phyloP scores from a whole-genome alignment of 352 stramenopile genomes.

The Phytophthora macrochlamydospora region DNA sequence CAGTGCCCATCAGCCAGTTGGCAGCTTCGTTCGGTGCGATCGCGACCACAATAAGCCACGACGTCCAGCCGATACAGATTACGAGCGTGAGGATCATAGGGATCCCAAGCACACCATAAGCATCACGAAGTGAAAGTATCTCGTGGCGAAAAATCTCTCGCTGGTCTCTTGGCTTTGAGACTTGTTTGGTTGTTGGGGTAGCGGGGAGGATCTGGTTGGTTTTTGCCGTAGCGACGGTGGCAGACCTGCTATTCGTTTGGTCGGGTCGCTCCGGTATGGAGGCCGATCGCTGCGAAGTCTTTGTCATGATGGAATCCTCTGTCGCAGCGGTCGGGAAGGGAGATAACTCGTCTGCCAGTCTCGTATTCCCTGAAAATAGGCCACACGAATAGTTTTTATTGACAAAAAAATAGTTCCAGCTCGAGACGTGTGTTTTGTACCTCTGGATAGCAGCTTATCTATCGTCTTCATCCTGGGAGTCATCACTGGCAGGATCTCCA shows the following conservation, averaged over 20 bases:
- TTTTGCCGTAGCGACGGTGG: conserved; percentile 1
- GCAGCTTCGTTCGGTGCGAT: conserved; percentile 23
- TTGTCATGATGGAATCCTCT: too few species aligned
- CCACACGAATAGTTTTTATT: too few species aligned
- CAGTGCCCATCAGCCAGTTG: conserved; percentile 31
- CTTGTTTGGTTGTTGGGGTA: background rate
- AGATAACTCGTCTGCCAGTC: too few species aligned
- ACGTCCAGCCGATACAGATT: conserved; percentile 25
- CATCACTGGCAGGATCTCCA: too few species aligned
- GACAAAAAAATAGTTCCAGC: too few species aligned
- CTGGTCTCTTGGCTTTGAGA: background rate
- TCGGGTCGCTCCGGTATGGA: background rate
- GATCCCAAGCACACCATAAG: conserved; percentile 14
- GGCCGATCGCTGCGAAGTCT: too few species aligned
- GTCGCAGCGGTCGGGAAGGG: background rate
- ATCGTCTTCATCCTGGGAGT: too few species aligned
- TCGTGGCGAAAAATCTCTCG: background rate
- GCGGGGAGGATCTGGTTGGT: conserved; percentile 15
- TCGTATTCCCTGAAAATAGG: too few species aligned
- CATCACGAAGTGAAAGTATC: conserved; percentile 14
- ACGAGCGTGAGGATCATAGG: conserved; percentile 18
- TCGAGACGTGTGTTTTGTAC: too few species aligned
- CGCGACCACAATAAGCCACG: conserved; percentile 19
- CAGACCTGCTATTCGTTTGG: background rate
- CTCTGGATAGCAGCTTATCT: too few species aligned